A percentile compares a stretch with the other conserved stretches of the same genome.
These are phyloP conservation scores for Acer campestre DNA, from an alignment of 345 rosid species.

Conservation along the genomic window DNA sequence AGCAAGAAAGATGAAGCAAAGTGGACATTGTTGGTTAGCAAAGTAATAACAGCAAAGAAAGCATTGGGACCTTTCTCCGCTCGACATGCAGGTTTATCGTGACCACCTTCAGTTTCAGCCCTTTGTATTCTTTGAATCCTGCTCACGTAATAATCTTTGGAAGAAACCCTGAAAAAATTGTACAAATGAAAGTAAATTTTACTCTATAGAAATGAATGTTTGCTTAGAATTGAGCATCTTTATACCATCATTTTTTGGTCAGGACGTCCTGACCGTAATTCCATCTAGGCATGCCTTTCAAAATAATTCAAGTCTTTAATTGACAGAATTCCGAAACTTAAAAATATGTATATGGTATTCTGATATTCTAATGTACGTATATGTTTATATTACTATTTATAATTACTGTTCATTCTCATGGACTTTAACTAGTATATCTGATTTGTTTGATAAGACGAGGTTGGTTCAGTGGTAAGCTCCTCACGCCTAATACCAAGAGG, in stretches of 20 bases:
- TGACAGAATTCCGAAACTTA: no score
- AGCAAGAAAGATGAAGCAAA: slow-evolving; percentile 71
- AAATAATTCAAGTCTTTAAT: no score
- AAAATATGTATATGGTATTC: not conserved
- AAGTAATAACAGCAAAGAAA: slow-evolving; percentile 61
- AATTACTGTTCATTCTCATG: no score
- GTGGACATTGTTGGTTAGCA: slow-evolving; percentile 73
- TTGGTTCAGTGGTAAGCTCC: no score
- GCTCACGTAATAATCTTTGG: not conserved
- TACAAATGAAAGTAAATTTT: not conserved
- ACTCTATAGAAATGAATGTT: not conserved
- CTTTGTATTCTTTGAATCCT: not conserved
- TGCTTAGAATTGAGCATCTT: not conserved
- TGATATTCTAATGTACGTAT: no score
- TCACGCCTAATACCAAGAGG: no score
- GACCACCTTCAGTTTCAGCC: slow-evolving; percentile 14
- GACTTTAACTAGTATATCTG: no score
- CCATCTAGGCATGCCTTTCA: not conserved
- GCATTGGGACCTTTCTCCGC: slow-evolving; percentile 53
- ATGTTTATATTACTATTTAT: no score
- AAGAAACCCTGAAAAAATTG: slow-evolving; percentile 14
- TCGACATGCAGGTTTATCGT: slow-evolving; percentile 33
- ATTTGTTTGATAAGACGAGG: no score
- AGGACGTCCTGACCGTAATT: not conserved
- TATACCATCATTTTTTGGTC: not conserved